Base-by-base conservation (phyloP, 2,329 filamentous ascomycete genomes). In the Clarireedia homoeocarpa region DNA sequence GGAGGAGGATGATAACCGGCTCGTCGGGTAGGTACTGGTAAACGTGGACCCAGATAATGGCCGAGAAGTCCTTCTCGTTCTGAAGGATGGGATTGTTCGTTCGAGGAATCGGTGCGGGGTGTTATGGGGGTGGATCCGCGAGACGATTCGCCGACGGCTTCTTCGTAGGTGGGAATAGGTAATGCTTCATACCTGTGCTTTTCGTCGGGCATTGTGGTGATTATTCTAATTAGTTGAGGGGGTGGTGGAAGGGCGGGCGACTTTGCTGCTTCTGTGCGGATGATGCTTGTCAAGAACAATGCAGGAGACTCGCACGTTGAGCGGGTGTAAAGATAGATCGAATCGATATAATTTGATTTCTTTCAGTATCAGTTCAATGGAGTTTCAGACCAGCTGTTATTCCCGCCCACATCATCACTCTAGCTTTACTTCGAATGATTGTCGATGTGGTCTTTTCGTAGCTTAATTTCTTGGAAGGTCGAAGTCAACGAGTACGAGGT, bases 111-210 rank as follows among this genome's bases (percentile, higher is more conserved):
- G 48, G 30, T 85, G 78, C 51, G 83, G 70, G 60, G 79, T 75
- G 71, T 83, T 77, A 72, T 79, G 82, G 66, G 81, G 77, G 72
- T 85, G 77, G 69, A 82, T 74, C 72, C 78, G 76, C 66, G 77
- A 74, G 72, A 86, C 76, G 69, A 80, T 71, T 59, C 78, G 75
- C 83, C 82, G 58, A 81, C 80, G 61, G 89, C 89, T 74, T 95
- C 89, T 71, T 92, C 89, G 72, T 94, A 94, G 46, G 84, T 84
- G 30, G 89, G 89, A 69, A 94, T 92, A 34, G 89, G 86, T 47
- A 86, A 77, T 60, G 78, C 73, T 66, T 82, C 79, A 71, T 84
- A 83, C 58, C 75, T 75, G 56, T 75, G 72, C 66, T 83, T 83
- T 70, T 81, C 74, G 70, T 79, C 78, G 61, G 73, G 70, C 64